phyloP scores from a whole-genome alignment of 257 asterid genomes.

The Capsicum baccatum region DNA sequence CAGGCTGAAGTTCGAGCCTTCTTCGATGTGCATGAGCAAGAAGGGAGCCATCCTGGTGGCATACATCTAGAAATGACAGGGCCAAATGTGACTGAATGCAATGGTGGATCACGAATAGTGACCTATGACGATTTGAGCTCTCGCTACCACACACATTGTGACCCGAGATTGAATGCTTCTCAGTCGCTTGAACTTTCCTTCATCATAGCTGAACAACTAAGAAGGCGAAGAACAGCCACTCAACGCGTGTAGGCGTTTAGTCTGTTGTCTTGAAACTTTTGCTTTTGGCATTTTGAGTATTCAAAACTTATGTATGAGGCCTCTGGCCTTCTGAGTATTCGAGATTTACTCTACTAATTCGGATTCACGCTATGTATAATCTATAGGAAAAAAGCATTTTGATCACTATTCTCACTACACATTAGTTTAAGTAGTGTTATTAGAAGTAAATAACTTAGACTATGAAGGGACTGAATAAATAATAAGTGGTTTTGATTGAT shows the following conservation, averaged over 20 bases:
- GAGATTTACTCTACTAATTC: too few relatives aligned
- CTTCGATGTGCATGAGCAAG: conserved; percentile 89
- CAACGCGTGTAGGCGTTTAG: conserved; percentile 38
- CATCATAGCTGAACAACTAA: conserved; percentile 65
- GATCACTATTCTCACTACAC: too few relatives aligned
- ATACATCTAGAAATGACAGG: conserved; percentile 89
- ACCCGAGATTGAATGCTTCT: conserved; percentile 77
- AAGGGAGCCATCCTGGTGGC: conserved; percentile 85
- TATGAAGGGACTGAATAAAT: not conserved
- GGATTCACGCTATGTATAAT: too few relatives aligned
- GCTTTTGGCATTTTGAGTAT: not conserved
- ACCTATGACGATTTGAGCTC: conserved; percentile 75
- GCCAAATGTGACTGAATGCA: conserved; percentile 81
- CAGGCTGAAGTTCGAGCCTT: conserved; percentile 81
- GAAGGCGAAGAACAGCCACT: conserved; percentile 67
- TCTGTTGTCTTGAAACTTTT: conserved; percentile 1
- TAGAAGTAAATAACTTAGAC: not conserved
- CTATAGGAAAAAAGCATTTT: too few relatives aligned
- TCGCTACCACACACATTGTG: conserved; percentile 84
- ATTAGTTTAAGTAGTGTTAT: not conserved
- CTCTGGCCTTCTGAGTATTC: not conserved
- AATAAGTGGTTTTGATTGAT: not conserved
- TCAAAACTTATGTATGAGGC: not conserved
- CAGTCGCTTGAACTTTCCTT: conserved; percentile 81
- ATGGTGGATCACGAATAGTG: conserved; percentile 78